Conservation (phyloP, 2,329 filamentous ascomycete species). For the Fusarium sp. region DNA sequence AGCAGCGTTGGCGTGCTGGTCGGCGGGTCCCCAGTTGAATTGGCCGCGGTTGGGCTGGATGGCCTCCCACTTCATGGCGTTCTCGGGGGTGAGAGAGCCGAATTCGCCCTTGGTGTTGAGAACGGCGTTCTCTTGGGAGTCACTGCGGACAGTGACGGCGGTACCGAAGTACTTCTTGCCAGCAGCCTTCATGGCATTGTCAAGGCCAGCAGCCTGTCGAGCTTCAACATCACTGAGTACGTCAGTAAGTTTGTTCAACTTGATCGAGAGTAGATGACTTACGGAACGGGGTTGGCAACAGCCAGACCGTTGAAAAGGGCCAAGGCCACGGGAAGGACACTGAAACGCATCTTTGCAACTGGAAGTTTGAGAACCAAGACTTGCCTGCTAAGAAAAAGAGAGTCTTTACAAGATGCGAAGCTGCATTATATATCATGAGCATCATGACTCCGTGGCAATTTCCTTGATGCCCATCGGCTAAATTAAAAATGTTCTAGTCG, state of each 20-base stretch:
- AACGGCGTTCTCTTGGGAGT: background rate
- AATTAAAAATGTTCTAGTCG: background rate
- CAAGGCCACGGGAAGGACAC: constrained; percentile 10
- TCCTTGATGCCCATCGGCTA: constrained; percentile 1
- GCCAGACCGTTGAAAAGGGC: constrained; percentile 6
- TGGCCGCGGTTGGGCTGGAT: constrained; percentile 20
- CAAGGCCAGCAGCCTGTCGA: constrained; percentile 3
- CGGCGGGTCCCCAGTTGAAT: constrained; percentile 17
- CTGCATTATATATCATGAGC: background rate
- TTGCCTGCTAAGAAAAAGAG: background rate
- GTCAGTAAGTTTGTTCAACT: no score
- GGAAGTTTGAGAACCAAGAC: background rate
- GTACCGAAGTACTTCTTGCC: constrained; percentile 23
- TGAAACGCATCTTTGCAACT: constrained; percentile 20
- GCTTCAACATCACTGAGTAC: background rate
- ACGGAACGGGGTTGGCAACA: constrained; percentile 14
- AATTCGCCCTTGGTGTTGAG: constrained; percentile 14
- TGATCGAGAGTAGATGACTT: no score
- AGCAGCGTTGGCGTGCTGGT: constrained; percentile 12
- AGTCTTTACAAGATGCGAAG: fast-evolving
- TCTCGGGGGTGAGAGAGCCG: constrained; percentile 12
- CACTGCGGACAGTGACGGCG: constrained; percentile 12
- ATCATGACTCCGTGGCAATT: background rate
- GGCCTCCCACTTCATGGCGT: constrained; percentile 24
- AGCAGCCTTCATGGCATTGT: constrained; percentile 11